phyloP scores from a whole-genome alignment of 2,329 filamentous ascomycete species.

The Orbilia brochopaga region DNA sequence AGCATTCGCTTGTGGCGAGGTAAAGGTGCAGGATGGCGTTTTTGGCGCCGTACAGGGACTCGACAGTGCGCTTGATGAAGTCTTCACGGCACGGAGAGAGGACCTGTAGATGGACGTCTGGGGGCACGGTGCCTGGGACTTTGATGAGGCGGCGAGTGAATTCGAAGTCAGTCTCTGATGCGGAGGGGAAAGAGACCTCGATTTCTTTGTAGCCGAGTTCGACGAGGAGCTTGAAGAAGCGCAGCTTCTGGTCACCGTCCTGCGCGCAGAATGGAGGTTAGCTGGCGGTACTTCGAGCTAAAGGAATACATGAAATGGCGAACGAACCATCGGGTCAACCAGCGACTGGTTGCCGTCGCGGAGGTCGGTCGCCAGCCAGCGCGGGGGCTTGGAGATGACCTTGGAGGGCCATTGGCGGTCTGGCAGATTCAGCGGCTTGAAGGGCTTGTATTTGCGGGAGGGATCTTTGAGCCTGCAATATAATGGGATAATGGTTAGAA shows the following conservation, averaged over 20 bases:
- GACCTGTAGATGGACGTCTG: slow-evolving; percentile 90
- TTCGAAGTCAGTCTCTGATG: slow-evolving; percentile 93
- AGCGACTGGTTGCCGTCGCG: slow-evolving; percentile 94
- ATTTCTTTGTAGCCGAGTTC: slow-evolving; percentile 97
- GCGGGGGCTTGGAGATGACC: slow-evolving; percentile 79
- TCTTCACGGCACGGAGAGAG: slow-evolving; percentile 90
- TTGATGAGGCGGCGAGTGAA: slow-evolving; percentile 87
- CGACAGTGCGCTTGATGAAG: slow-evolving; percentile 85
- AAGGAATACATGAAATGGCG: slow-evolving; percentile 53
- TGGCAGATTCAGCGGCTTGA: slow-evolving; percentile 70
- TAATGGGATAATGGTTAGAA: not conserved
- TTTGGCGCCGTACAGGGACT: slow-evolving; percentile 85
- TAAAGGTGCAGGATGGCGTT: slow-evolving; percentile 96
- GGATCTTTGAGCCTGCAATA: slow-evolving; percentile 73
- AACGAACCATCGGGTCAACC: slow-evolving; percentile 87
- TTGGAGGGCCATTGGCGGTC: slow-evolving; percentile 84
- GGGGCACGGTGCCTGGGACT: slow-evolving; percentile 79
- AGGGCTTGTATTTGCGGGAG: slow-evolving; percentile 76
- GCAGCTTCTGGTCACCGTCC: slow-evolving; percentile 94
- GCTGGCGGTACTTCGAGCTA: too few species aligned
- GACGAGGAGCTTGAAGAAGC: slow-evolving; percentile 92
- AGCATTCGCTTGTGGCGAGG: slow-evolving; percentile 93
- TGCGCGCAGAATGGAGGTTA: slow-evolving; percentile 59
- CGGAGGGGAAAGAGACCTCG: slow-evolving; percentile 92
- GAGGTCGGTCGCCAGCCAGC: slow-evolving; percentile 88